Evolutionary conservation across 805 yeast genomes (phyloP), one percentile per base, ranked within the genome.

Genomic region (Kuraishia capsulata): DNA sequence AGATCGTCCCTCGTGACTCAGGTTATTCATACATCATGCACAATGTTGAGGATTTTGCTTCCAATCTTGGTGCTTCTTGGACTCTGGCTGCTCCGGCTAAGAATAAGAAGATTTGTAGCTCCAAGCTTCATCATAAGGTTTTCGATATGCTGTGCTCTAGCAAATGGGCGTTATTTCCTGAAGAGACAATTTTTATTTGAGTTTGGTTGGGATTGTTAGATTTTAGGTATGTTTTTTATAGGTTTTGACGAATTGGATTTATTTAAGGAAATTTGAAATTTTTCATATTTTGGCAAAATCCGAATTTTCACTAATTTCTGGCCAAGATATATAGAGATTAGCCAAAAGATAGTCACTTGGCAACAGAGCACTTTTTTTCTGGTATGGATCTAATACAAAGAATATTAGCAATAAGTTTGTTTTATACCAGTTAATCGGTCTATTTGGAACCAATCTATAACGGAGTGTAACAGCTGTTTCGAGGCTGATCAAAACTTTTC

Each of bases 71-170:
- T 24, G 14, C 20, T 34, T 23, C 26, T 8, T 23, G 26, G 26
- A 23, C 26, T 11, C 26, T 23, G 26, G 8, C 26, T 11, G 31
- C 31, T 28, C 31, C 31, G 13, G n/a, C n/a, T n/a, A 9, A 17
- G 8, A 31, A 16, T 17, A 33, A 33, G 23, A 40, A 39, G 25
- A 31, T 53, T 20, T 46, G 53, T 13, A 43, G 55, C 2, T 46
- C 45, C 30, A 43, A 41, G 20, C 44, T 60, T 3, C 63, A 60
- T 33, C 53, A 54, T 34, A 49, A 47, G 33, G 42, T 60, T 2
- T 61, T 49, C 39, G 65, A 61, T 37, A 39, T 58, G 20, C 41
- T 59, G 14, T 57, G 58, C 36, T 24, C 43, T 5, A 33, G 29
- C 4, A 8, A 8, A 8, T 23, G 26, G 26, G 11, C 10, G 8